phyloP scores from a whole-genome alignment of 2,329 filamentous ascomycete species.

The Cercospora brassicicola region DNA sequence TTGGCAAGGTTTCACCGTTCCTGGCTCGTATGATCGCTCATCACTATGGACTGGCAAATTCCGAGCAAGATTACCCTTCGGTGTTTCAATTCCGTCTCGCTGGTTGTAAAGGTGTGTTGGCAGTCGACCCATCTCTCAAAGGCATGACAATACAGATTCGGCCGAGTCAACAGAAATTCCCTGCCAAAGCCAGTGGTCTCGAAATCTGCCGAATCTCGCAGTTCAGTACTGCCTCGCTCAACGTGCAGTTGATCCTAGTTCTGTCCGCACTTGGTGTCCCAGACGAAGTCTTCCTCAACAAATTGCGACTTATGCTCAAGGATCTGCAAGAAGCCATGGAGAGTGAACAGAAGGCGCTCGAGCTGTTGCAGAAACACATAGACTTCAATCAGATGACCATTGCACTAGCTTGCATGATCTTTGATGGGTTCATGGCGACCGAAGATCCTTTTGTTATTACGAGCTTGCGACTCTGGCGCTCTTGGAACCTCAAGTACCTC shows the following conservation, averaged over 20 bases:
- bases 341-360: conserved; percentile 63
- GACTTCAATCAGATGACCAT: conserved; percentile 83
- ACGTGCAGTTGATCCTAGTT: conserved; percentile 87
- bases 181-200: conserved; percentile 66
- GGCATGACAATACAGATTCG: conserved; percentile 74
- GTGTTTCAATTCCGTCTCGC: conserved; percentile 90
- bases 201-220: conserved; percentile 84
- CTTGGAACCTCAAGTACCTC: conserved; percentile 84
- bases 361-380: conserved; percentile 70
- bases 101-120: conserved; percentile 86
- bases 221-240: conserved; percentile 75
- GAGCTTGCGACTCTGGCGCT: conserved; percentile 77
- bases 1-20: conserved; percentile 84
- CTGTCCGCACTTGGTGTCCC: conserved; percentile 74
- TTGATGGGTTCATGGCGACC: conserved; percentile 72
- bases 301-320: conserved; percentile 66
- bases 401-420: conserved; percentile 71
- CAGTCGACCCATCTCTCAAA: conserved; percentile 63
- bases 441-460: conserved; percentile 81
- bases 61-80: conserved; percentile 62
- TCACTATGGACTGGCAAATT: conserved; percentile 63
- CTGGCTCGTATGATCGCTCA: conserved; percentile 71
- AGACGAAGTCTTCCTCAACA: conserved; percentile 63
- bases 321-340: conserved; percentile 70
- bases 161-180: conserved; percentile 85